Conservation (phyloP, 192 early-diverging fungal genomes). For the Coemansia sp. region DNA sequence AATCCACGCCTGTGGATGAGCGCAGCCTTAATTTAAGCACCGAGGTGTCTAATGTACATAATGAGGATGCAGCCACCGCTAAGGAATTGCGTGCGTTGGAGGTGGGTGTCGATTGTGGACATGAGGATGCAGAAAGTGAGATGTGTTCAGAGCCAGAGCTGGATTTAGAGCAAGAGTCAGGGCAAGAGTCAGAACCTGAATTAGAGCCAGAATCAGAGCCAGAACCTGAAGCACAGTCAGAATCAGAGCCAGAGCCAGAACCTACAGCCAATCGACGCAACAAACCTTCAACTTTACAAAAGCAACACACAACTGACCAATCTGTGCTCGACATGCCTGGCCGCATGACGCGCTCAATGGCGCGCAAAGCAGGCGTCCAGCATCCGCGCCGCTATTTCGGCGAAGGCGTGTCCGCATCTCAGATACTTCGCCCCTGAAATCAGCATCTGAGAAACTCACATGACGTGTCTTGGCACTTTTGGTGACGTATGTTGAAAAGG, state of each 20-base stretch:
- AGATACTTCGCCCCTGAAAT: conserved; percentile 29
- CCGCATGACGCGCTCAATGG: conserved; percentile 52
- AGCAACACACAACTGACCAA: conserved; percentile 7
- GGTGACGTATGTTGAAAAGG: too few species aligned
- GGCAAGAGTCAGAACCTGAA: too few species aligned
- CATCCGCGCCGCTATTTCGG: conserved; percentile 36
- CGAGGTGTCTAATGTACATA: too few species aligned
- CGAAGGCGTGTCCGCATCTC: conserved; percentile 43
- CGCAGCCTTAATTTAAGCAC: too few species aligned
- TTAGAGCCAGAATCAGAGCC: too few species aligned
- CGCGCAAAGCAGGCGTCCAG: conserved; percentile 36
- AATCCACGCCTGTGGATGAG: not conserved
- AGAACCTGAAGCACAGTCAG: not conserved
- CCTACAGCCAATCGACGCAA: not conserved
- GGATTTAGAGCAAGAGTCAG: not conserved
- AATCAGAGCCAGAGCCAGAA: not conserved
- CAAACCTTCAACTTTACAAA: conserved; percentile 9
- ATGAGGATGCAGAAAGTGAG: too few species aligned
- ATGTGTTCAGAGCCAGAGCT: too few species aligned
- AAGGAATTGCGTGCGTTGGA: not conserved
- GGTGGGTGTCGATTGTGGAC: not conserved
- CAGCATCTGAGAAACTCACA: not conserved
- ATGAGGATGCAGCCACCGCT: not conserved
- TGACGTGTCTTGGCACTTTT: not conserved
- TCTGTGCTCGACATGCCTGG: conserved; percentile 22